Evolutionary conservation across 2,329 filamentous ascomycete species (phyloP).

Genomic region (Epichloe typhina): DNA sequence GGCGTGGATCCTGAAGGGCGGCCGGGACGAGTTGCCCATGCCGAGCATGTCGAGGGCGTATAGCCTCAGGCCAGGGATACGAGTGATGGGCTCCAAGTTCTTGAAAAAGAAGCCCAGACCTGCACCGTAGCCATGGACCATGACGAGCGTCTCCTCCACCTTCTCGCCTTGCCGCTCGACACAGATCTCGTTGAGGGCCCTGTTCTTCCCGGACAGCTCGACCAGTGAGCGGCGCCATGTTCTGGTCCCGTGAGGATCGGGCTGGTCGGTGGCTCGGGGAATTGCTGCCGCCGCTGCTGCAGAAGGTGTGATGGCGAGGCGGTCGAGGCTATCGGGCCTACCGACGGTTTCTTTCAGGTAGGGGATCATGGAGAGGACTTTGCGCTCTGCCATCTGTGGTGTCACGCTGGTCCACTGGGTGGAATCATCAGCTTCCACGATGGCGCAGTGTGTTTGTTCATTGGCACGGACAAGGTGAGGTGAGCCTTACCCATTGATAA

Average conservation of each 20-base stretch:
- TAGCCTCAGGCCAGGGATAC: slow-evolving; percentile 69
- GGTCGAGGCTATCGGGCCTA: slow-evolving; percentile 27
- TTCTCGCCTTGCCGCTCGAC: slow-evolving; percentile 72
- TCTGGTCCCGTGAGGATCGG: slow-evolving; percentile 73
- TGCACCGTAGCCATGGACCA: slow-evolving; percentile 93
- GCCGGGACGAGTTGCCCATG: slow-evolving; percentile 81
- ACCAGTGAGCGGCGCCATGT: slow-evolving; percentile 82
- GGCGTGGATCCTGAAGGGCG: slow-evolving; percentile 70
- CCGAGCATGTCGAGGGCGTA: slow-evolving; percentile 92
- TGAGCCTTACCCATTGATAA: slow-evolving; percentile 64
- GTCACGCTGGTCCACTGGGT: slow-evolving; percentile 72
- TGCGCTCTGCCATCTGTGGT: slow-evolving; percentile 72
- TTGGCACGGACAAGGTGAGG: not conserved
- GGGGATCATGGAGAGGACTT: slow-evolving; percentile 75
- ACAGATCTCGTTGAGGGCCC: slow-evolving; percentile 84
- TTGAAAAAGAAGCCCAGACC: slow-evolving; percentile 97
- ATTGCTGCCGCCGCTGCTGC: too few species aligned
- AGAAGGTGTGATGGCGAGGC: too few species aligned
- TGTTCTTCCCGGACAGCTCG: slow-evolving; percentile 68
- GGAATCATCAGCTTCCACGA: not conserved
- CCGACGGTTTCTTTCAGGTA: slow-evolving; percentile 66
- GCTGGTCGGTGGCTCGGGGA: slow-evolving; percentile 26
- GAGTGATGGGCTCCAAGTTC: slow-evolving; percentile 82
- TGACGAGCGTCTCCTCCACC: slow-evolving; percentile 76
- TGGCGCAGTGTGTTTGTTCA: not conserved